These are phyloP conservation scores for Flaveria brownii DNA, from an alignment of 129 eudicot species.

Conservation along the genomic window DNA sequence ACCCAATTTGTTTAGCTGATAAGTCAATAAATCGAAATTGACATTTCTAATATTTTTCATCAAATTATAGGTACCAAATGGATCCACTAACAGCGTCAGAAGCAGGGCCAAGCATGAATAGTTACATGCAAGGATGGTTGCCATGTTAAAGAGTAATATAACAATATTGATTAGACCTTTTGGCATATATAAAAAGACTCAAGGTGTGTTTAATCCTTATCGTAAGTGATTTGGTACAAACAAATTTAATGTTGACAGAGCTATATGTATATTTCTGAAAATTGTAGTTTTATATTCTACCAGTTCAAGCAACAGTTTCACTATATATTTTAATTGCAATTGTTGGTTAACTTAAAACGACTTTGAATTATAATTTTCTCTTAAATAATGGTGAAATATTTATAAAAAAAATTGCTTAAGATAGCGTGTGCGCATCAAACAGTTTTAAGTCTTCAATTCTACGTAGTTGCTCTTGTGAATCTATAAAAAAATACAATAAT, in stretches of 20 bases:
- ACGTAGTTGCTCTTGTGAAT: too few relatives aligned
- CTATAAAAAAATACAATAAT: too few relatives aligned
- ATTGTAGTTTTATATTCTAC: neutral
- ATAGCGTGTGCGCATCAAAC: too few relatives aligned
- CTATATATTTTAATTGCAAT: neutral
- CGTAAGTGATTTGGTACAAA: slow-evolving; percentile 8
- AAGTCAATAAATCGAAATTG: neutral
- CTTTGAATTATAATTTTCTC: neutral
- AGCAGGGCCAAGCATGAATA: slow-evolving; percentile 78
- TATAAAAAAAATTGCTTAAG: too few relatives aligned
- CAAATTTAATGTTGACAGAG: slow-evolving; percentile 1
- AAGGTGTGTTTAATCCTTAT: slow-evolving; percentile 26
- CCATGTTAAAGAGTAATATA: slow-evolving; percentile 39
- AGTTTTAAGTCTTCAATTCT: too few relatives aligned
- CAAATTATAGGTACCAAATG: slow-evolving; percentile 53
- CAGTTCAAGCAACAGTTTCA: neutral
- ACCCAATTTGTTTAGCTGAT: neutral
- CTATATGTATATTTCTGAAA: slow-evolving; percentile 15
- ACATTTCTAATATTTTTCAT: neutral
- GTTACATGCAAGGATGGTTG: slow-evolving; percentile 73
- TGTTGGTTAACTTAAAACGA: neutral
- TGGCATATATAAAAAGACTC: slow-evolving; percentile 20
- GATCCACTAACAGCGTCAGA: slow-evolving; percentile 44
- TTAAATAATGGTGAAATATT: neutral
- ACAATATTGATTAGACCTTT: slow-evolving; percentile 15